Evolutionary conservation across 768 basidiomycete genomes (phyloP).

Genomic region (Leucocoprinus sp.): DNA sequence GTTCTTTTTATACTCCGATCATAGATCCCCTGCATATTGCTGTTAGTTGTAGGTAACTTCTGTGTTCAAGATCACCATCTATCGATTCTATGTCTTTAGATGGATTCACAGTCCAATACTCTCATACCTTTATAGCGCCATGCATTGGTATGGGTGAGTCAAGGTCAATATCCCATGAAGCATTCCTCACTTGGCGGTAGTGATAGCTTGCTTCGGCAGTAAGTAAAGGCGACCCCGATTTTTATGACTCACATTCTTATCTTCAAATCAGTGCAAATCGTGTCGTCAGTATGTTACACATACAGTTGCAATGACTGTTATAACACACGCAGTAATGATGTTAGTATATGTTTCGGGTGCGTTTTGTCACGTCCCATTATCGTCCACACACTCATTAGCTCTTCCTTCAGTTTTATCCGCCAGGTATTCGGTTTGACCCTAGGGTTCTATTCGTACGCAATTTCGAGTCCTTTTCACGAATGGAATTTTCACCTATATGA

Average conservation of each 20-base stretch:
- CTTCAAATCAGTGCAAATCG: conserved; percentile 24
- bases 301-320: conserved; percentile 34
- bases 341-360: conserved; percentile 31
- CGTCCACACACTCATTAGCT: conserved; percentile 15
- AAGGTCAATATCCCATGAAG: neutral
- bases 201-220: conserved; percentile 31
- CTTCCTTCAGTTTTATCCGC: conserved; percentile 24
- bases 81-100: conserved; percentile 17
- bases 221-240: conserved; percentile 1
- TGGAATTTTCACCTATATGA: neutral
- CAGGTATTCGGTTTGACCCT: conserved; percentile 29
- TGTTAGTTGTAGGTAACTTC: neutral
- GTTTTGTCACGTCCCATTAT: conserved; percentile 5
- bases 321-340: conserved; percentile 27
- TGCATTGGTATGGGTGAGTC: conserved; percentile 31
- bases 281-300: conserved; percentile 29
- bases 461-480: neutral
- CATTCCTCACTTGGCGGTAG: conserved; percentile 12
- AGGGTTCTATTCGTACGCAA: conserved; percentile 29
- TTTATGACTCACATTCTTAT: neutral
- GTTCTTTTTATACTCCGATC: too few species aligned
- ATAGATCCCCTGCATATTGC: too few species aligned
- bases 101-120: conserved; percentile 27
- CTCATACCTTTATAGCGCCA: conserved; percentile 27
- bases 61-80: neutral